Base-by-base conservation (phyloP, 2,329 filamentous ascomycete species). In the Hypoxylon sp. region DNA sequence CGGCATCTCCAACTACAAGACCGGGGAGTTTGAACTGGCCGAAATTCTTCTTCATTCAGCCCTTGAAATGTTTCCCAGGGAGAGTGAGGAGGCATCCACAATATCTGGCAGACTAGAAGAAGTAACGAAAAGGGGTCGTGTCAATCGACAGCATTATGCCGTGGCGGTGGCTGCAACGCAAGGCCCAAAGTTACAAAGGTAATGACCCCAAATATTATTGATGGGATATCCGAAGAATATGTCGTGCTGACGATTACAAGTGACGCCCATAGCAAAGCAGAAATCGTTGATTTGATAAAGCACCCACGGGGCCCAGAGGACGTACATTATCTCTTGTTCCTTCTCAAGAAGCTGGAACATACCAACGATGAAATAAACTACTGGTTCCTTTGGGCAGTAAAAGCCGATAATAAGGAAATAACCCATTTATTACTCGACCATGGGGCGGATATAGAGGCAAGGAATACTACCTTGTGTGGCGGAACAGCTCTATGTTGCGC, bases 151-250 rank as follows among this genome's bases (percentile, higher is more conserved):
- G 9, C 38, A 32, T 23, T 23, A 31, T 17, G 16, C n/a, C 9
- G 32, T 27, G 19, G 38, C 38, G 12, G 38, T 42, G 7, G 12
- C 8, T 6, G 26, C 38, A 21, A 9, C 38, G 17, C 26, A 23
- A 12, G 38, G 38, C 3, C 17, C n/a, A 6, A n/a, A n/a, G n/a
- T n/a, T n/a, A n/a, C n/a, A n/a, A n/a, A n/a, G n/a, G n/a, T n/a
- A n/a, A n/a, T n/a, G n/a, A n/a, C n/a, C n/a, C n/a, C n/a, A n/a
- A n/a, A n/a, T n/a, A n/a, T n/a, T n/a, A n/a, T n/a, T n/a, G n/a
- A n/a, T n/a, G n/a, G n/a, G n/a, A n/a, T n/a, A n/a, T n/a, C n/a
- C n/a, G n/a, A n/a, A n/a, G n/a, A n/a, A n/a, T n/a, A n/a, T n/a
- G n/a, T n/a, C n/a, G n/a, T n/a, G n/a, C n/a, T n/a, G n/a, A n/a